These are phyloP conservation scores for Claviceps sp. DNA, from an alignment of 2,329 filamentous ascomycete species.

Conservation along the genomic window DNA sequence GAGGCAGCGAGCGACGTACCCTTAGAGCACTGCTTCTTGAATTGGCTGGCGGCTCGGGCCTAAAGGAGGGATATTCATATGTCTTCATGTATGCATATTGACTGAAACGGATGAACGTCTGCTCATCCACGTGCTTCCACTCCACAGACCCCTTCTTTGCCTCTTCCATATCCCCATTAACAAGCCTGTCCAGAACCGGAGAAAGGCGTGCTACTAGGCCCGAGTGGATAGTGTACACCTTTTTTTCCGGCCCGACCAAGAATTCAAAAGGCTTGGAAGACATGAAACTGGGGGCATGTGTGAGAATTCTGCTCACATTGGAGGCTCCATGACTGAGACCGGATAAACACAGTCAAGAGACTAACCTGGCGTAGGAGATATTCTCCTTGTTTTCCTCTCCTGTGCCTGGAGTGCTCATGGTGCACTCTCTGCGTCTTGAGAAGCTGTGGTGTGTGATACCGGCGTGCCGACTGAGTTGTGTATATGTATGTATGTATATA, in stretches of 20 bases:
- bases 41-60: background rate
- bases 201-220: background rate
- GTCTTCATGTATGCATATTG: background rate
- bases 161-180: background rate
- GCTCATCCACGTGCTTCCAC: background rate
- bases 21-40: background rate
- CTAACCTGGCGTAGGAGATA: background rate
- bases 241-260: background rate
- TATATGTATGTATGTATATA: no score
- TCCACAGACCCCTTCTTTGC: background rate
- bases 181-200: background rate
- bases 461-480: no score
- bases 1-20: no score
- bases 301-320: background rate
- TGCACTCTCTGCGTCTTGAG: no score
- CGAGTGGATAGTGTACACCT: background rate
- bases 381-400: background rate
- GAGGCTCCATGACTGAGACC: background rate
- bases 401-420: no score
- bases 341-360: background rate
- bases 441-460: no score
- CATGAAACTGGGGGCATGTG: background rate
- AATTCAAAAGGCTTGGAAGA: background rate
- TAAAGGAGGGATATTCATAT: background rate
- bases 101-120: background rate